A percentile compares a stretch with the other conserved stretches of the same genome.
phyloP scores from a whole-genome alignment of 305 asterid species.

The Nicotiana rustica region DNA sequence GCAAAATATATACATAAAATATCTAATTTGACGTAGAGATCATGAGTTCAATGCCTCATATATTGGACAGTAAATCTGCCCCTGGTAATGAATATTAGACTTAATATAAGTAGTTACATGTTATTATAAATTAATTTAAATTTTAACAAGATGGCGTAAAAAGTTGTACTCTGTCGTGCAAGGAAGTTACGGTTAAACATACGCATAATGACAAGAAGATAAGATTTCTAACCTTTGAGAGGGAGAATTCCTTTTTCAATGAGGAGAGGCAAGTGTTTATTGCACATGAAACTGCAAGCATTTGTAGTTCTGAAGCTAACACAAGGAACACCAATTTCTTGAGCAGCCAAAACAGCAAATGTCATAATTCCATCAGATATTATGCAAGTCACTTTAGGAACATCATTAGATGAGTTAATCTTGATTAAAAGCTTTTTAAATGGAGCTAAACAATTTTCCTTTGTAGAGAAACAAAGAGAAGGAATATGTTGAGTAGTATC shows the following conservation, averaged over 20 bases:
- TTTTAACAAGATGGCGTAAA: too few relatives aligned
- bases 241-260: conserved; percentile 48
- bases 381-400: conserved; percentile 52
- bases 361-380: conserved; percentile 57
- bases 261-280: conserved; percentile 45
- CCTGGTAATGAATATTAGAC: too few relatives aligned
- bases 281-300: conserved; percentile 47
- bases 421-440: conserved; percentile 53
- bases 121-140: too few relatives aligned
- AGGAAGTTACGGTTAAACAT: not conserved
- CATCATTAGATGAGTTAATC: conserved; percentile 39
- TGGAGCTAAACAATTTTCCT: conserved; percentile 55
- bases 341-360: conserved; percentile 49
- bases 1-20: too few relatives aligned
- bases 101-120: too few relatives aligned
- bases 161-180: too few relatives aligned
- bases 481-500: conserved; percentile 60
- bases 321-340: conserved; percentile 49
- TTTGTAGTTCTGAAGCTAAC: conserved; percentile 56
- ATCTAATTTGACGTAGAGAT: too few relatives aligned
- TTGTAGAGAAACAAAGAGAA: conserved; percentile 42
- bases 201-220: not conserved
- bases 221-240: conserved; percentile 44
- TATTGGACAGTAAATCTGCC: too few relatives aligned
- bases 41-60: too few relatives aligned